These are phyloP conservation scores for Microbotryum intermedium DNA, from an alignment of 1,284 basidiomycete species.

Conservation along the genomic window DNA sequence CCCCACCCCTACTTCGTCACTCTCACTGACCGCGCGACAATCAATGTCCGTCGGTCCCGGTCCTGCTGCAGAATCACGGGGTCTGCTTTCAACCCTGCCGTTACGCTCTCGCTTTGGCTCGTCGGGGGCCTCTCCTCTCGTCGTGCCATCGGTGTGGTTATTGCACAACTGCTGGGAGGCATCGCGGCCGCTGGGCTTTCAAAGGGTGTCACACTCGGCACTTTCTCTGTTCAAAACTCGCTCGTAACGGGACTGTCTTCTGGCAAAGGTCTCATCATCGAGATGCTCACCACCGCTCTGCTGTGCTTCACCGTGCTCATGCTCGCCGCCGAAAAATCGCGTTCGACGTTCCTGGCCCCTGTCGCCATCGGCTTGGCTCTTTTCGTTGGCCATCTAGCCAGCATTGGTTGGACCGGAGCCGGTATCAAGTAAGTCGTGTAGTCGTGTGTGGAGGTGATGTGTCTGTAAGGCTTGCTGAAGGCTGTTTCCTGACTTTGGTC, in stretches of 20 bases:
- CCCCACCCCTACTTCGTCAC: background rate
- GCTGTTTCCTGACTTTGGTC: background rate
- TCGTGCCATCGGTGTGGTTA: slow-evolving; percentile 40
- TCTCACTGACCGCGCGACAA: background rate
- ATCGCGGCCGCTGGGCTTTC: slow-evolving; percentile 44
- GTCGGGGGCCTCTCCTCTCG: slow-evolving; percentile 42
- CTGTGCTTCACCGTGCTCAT: slow-evolving; percentile 42
- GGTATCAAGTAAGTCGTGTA: background rate
- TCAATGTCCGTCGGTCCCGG: background rate
- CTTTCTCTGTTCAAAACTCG: slow-evolving; percentile 40
- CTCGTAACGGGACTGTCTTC: slow-evolving; percentile 36
- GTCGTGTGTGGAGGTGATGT: too few species aligned
- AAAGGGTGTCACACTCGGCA: slow-evolving; percentile 40
- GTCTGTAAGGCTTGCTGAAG: too few species aligned
- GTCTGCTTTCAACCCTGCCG: slow-evolving; percentile 41
- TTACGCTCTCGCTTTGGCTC: slow-evolving; percentile 43
- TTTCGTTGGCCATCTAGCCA: slow-evolving; percentile 43
- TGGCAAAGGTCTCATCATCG: slow-evolving; percentile 37
- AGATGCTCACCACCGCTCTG: slow-evolving; percentile 45
- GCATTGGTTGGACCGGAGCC: slow-evolving; percentile 3
- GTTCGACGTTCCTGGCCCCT: slow-evolving; percentile 46
- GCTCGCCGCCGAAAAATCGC: slow-evolving; percentile 46
- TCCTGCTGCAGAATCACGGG: background rate
- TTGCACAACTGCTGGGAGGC: slow-evolving; percentile 43
- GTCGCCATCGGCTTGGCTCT: slow-evolving; percentile 46